Base-by-base conservation (phyloP, 148 eudicot species). In the Camellia granthamiana region DNA sequence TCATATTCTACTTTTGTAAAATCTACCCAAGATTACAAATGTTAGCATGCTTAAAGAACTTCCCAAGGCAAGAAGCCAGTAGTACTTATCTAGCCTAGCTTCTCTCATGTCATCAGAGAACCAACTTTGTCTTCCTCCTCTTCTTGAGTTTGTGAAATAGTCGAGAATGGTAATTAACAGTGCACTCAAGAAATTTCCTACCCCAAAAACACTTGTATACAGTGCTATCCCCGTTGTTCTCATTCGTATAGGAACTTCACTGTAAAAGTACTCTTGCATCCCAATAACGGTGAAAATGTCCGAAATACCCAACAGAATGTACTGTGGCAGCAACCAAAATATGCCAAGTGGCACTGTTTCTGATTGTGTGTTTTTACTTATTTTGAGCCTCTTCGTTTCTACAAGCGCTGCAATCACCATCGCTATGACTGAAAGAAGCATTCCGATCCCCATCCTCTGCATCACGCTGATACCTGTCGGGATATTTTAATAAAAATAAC, bases 271-370 rank as follows among this genome's bases (percentile, higher is more conserved):
- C 87, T 95, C 95, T 62, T 93, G 99, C 97, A 93, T 91, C 19
- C 97, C 99, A 14, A 95, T 94, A 2, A 93, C 95, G 0, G 97
- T 95, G 74, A 95, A 95, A 51, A 93, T 91, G 77, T 95, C 99
- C 1, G 97, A 91, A 67, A 92, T 83, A 2, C 99, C 99, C 75
- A 95, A 72, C 44, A 95, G 54, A 9, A 93, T 81, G 81, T 93
- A 95, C 65, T 95, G 99, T 3, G 99, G 99, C 30, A 95, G 83
- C 83, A 95, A 65, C 94, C 99, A 95, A 67, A 88, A 86, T 75
- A 95, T 93, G 51, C 86, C 88, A 8, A 88, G 46, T 0, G 83
- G 77, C 10, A 82, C 86, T 2, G 77, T 55, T 46, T 82, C 78
- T 3, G 74, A 76, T 19, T 82, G 54, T 8, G 56, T 51, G 30